Evolutionary conservation across 2,329 filamentous ascomycete species (phyloP), one percentile per base, ranked within the genome.

Genomic region (Dendrostoma leiphaemia): DNA sequence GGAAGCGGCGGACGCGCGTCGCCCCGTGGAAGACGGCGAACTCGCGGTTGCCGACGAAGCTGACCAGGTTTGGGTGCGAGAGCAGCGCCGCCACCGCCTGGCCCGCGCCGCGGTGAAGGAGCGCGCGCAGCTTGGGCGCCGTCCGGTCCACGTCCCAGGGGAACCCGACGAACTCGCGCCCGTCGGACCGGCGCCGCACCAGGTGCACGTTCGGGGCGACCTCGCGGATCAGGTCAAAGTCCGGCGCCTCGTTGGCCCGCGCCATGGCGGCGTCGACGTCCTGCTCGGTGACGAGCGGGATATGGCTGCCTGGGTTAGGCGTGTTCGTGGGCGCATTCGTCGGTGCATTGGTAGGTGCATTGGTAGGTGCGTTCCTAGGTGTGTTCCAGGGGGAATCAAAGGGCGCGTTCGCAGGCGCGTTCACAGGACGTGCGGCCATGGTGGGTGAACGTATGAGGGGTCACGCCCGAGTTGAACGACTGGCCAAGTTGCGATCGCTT

Each of bases 1-100:
- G 31, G 51, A 37, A 8, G 28, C 54, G 21, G 44, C 29, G 26
- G 44, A 59, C 44, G 53, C 49, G 15, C 29, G 53, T 38, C 6
- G 53, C 40, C 8, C 54, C 59, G 13, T 56, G 60, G 28, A 60
- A 61, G 26, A 51, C 52, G 45, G 59, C 58, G 28, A 57, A 58
- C 12, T 46, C 37, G 26, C 57, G 46, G 6, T 75, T 65, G n/a
- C 65, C 65, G 28, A 69, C 65, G 37, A 79, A 58, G 3, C 70
- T 76, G 53, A 81, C 63, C 19, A 81, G 63, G 60, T 81, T 79
- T 56, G 77, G 73, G 59, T 81, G 78, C 58, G 78, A 76, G 53
- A 80, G 66, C 26, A 81, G 60, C 43, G 66, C 63, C 15, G 64
- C 58, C 19, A 73, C 57, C 13, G 63, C 60, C n/a, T 60, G 55